Evolutionary conservation across 768 basidiomycete species (phyloP).

Genomic region (Pulveroboletus sp.): DNA sequence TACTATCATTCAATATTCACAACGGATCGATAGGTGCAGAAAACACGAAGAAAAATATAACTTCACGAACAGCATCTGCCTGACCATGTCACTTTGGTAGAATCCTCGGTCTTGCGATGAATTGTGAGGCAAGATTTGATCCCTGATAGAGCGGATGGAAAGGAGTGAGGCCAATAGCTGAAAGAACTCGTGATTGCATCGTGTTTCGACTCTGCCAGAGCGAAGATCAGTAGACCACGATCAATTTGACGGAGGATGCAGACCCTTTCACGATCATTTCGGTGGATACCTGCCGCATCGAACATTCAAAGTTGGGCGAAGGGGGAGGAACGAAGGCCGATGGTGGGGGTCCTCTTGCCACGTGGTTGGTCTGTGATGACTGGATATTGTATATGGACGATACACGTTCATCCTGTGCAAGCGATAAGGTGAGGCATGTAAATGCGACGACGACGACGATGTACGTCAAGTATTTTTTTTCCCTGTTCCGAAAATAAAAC

Average conservation of each 20-base stretch:
- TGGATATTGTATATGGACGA: constrained; percentile 89
- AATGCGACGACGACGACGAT: neutral
- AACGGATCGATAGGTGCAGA: too few species aligned
- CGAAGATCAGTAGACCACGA: neutral
- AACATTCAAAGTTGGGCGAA: too few species aligned
- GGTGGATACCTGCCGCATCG: constrained; percentile 84
- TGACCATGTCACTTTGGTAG: constrained; percentile 73
- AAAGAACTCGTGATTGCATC: constrained; percentile 82
- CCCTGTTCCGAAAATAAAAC: too few species aligned
- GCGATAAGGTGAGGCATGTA: constrained; percentile 4
- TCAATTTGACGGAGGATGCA: constrained; percentile 30
- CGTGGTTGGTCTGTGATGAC: constrained; percentile 83
- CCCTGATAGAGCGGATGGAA: constrained; percentile 85
- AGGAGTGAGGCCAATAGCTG: constrained; percentile 86
- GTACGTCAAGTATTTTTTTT: constrained; percentile 73
- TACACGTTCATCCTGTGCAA: constrained; percentile 72
- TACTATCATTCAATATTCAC: too few species aligned
- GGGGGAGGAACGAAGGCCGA: constrained; percentile 32
- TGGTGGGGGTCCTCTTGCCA: constrained; percentile 84
- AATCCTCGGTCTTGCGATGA: constrained; percentile 79
- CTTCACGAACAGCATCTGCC: constrained; percentile 64
- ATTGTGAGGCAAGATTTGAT: constrained; percentile 71
- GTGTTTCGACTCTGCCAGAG: constrained; percentile 67
- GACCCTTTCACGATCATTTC: constrained; percentile 93
- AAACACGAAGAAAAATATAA: neutral